These are phyloP conservation scores for Helianthus tuberosus DNA, from an alignment of 129 eudicot genomes.

Conservation along the genomic window DNA sequence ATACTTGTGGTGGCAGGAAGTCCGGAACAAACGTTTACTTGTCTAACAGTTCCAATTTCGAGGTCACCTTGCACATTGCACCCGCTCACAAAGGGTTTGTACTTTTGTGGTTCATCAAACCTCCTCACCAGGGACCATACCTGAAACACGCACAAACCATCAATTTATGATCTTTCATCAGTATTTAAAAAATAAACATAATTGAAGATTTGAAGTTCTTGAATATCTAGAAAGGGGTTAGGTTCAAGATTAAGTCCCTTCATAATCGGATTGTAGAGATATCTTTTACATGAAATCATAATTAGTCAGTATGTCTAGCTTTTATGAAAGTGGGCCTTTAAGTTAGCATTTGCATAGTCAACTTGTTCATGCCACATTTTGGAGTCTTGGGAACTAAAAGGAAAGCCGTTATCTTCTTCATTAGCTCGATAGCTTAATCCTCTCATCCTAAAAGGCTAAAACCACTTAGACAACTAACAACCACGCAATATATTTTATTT, in stretches of 20 bases:
- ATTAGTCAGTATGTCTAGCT: background rate
- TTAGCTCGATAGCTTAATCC: background rate
- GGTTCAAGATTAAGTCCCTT: too few species aligned
- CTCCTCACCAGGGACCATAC: constrained; percentile 97
- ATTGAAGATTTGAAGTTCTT: background rate
- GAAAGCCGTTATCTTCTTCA: background rate
- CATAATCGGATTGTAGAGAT: background rate
- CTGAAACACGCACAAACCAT: constrained; percentile 35
- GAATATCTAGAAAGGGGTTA: background rate
- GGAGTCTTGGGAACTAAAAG: background rate
- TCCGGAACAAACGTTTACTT: constrained; percentile 89
- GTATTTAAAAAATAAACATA: background rate
- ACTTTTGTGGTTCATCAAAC: constrained; percentile 93
- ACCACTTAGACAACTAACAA: constrained; percentile 2
- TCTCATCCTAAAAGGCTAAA: background rate
- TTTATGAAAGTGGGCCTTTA: too few species aligned
- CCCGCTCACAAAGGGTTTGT: constrained; percentile 90
- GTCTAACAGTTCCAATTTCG: constrained; percentile 79
- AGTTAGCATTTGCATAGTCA: too few species aligned
- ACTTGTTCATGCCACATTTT: background rate
- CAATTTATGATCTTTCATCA: background rate
- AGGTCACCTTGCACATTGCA: constrained; percentile 79
- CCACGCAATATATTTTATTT: background rate
- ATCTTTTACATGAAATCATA: background rate
- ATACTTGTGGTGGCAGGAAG: constrained; percentile 94